phyloP scores from a whole-genome alignment of 495 filamentous ascomycete species.

The Venustampulla echinocandica region DNA sequence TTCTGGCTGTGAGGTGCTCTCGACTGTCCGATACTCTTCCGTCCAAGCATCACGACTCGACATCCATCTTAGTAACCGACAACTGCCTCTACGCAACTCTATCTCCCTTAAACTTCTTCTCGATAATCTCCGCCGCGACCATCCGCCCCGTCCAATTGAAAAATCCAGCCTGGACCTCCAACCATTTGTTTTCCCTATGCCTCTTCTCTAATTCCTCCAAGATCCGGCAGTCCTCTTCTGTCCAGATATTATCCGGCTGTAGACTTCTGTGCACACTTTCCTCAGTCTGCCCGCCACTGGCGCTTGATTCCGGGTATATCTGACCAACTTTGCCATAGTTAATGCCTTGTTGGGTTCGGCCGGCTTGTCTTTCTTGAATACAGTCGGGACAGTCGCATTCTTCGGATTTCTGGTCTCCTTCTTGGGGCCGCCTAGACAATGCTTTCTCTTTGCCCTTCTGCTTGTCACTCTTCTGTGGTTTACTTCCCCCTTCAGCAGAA shows the following conservation, averaged over 20 bases:
- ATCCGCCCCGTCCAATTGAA: constrained; percentile 29
- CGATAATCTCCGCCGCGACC: constrained; percentile 24
- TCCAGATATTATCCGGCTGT: constrained; percentile 22
- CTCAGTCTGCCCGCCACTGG: constrained; percentile 4
- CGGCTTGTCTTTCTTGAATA: too few species aligned
- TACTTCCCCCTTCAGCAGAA: too few species aligned
- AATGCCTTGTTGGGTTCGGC: too few species aligned
- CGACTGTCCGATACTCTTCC: background rate
- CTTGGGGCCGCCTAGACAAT: background rate
- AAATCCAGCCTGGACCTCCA: constrained; percentile 27
- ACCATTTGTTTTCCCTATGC: constrained; percentile 24
- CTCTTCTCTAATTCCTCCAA: constrained; percentile 25
- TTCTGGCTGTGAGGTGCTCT: too few species aligned
- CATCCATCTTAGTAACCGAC: background rate
- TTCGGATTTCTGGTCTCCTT: background rate
- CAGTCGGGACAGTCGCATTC: background rate
- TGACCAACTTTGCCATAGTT: background rate
- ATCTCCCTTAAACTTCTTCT: constrained; percentile 26
- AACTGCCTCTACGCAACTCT: too few species aligned
- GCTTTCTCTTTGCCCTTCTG: too few species aligned
- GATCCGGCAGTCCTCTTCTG: constrained; percentile 22
- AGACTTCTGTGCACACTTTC: constrained; percentile 3
- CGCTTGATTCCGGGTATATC: constrained; percentile 2
- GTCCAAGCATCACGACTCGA: background rate
- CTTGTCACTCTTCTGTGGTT: too few species aligned